phyloP scores from a whole-genome alignment of 2,329 filamentous ascomycete genomes.

The Dactylellina leptospora region DNA sequence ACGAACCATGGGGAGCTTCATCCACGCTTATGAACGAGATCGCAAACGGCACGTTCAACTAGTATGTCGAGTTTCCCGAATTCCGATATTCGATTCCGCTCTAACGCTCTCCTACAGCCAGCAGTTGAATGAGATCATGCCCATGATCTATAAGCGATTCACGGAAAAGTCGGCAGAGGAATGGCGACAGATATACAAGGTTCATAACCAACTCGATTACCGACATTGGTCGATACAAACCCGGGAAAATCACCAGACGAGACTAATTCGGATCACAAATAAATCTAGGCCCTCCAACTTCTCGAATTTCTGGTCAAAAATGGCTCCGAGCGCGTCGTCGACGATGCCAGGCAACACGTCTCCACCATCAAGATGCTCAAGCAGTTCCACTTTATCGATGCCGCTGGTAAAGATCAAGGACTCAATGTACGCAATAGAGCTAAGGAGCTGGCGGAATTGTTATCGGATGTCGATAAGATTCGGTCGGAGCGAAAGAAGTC shows the following conservation, averaged over 20 bases:
- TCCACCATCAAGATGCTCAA: slow-evolving; percentile 97
- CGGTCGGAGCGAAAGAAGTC: slow-evolving; percentile 87
- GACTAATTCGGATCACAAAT: no score
- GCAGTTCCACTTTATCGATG: slow-evolving; percentile 96
- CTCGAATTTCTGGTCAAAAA: slow-evolving; percentile 98
- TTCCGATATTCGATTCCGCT: slow-evolving; percentile 1
- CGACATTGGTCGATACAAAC: background rate
- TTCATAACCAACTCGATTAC: slow-evolving; percentile 59
- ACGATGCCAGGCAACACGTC: slow-evolving; percentile 93
- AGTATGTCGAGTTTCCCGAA: slow-evolving; percentile 70
- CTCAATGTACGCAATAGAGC: slow-evolving; percentile 96
- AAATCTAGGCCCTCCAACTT: slow-evolving; percentile 75
- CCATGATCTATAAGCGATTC: slow-evolving; percentile 99
- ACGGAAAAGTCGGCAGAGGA: slow-evolving; percentile 98
- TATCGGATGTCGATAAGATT: slow-evolving; percentile 90
- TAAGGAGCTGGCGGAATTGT: slow-evolving; percentile 92
- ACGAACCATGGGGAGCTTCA: slow-evolving; percentile 93
- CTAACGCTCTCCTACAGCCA: slow-evolving; percentile 68
- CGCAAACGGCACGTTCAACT: slow-evolving; percentile 96
- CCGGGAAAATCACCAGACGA: background rate
- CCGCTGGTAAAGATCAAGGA: slow-evolving; percentile 97
- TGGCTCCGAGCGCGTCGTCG: slow-evolving; percentile 94
- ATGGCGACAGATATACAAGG: slow-evolving; percentile 99
- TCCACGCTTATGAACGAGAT: slow-evolving; percentile 95
- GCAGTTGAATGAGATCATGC: slow-evolving; percentile 99